Base-by-base conservation (phyloP, 2,329 filamentous ascomycete genomes). In the Parasarocladium wereldwijsianum region DNA sequence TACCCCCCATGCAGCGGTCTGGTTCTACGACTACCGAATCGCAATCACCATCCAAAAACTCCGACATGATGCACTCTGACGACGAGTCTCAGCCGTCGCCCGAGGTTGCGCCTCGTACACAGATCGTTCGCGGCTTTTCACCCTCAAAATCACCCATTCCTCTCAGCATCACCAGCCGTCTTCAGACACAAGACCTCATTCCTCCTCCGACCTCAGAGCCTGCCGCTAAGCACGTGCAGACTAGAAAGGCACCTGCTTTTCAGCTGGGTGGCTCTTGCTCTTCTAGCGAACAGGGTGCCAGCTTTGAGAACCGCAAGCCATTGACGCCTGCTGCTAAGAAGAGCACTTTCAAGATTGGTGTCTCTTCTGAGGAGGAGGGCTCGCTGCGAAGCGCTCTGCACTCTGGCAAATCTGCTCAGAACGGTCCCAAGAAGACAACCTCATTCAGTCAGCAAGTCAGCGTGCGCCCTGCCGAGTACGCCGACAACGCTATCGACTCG, bases 71-170 rank as follows among this genome's bases (percentile, higher is more conserved):
- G 8, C 36, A 37, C 18, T 46, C 46, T 4, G 43, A 46, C 14
- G 5, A 19, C 13, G 42, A 41, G 8, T 51, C 51, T 5, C 44
- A 41, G 7, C 42, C 42, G 6, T 49, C 43, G 10, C 44, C 46
- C 14, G 35, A 43, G n/a, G 43, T 43, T 15, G 37, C 41, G 13
- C 40, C 46, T 9, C 47, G 45, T 36, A 53, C 49, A 22, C 86
- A 76, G 38, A 70, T 93, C 34, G 76, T 93, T 31, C 80, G 82
- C 38, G 86, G 86, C 34, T 93, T 94, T 54, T 82, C 80, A 5
- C 82, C 81, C 2, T 76, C 79, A 16, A 72, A 77, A 36, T 64
- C 78, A 24, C 76, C 59, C 34, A 33, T 58, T 28, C 44, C 60
- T 38, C 6, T 14, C 28, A 26, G 16, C 17, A 17, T 21, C 47